Percentiles rank a stretch among this genome's conserved stretches.
Conservation (phyloP, 1,139 yeast species). For the Candida freyschussii region DNA sequence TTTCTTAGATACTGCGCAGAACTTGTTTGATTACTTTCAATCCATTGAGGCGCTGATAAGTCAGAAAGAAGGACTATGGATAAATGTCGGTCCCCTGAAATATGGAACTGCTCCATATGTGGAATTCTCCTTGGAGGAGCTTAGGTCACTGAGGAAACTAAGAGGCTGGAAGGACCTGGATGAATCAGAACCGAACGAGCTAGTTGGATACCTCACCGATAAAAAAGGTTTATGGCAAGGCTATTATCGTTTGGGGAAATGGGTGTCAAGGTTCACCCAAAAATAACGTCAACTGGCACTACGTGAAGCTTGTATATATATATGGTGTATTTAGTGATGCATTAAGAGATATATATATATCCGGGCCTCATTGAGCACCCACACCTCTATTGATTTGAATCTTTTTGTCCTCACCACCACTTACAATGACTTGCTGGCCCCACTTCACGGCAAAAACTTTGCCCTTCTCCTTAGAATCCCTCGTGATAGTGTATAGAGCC, state of each 20-base stretch:
- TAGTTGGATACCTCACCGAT: slow-evolving; percentile 59
- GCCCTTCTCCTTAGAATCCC: slow-evolving; percentile 46
- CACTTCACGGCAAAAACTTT: slow-evolving; percentile 88
- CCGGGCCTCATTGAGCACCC: slow-evolving; percentile 6
- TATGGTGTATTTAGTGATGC: not conserved
- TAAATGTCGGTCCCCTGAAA: slow-evolving; percentile 81
- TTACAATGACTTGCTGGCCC: slow-evolving; percentile 72
- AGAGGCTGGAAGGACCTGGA: slow-evolving; percentile 64
- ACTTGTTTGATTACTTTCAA: slow-evolving; percentile 65
- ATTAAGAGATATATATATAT: not conserved
- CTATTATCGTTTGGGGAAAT: slow-evolving; percentile 59
- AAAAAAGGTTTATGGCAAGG: slow-evolving; percentile 70
- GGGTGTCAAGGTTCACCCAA: slow-evolving; percentile 12
- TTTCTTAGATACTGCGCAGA: slow-evolving; percentile 86
- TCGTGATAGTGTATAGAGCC: slow-evolving; percentile 78
- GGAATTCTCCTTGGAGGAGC: slow-evolving; percentile 65
- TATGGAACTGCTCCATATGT: slow-evolving; percentile 84
- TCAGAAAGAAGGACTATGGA: slow-evolving; percentile 55
- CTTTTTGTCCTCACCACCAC: slow-evolving; percentile 94
- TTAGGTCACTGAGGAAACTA: slow-evolving; percentile 41
- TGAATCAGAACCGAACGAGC: slow-evolving; percentile 28
- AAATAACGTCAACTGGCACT: not conserved
- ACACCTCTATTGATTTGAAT: slow-evolving; percentile 69
- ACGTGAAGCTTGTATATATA: not conserved
- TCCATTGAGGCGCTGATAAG: slow-evolving; percentile 48